Conservation (phyloP, 495 filamentous ascomycete species). For the Hyaloscypha variabilis region DNA sequence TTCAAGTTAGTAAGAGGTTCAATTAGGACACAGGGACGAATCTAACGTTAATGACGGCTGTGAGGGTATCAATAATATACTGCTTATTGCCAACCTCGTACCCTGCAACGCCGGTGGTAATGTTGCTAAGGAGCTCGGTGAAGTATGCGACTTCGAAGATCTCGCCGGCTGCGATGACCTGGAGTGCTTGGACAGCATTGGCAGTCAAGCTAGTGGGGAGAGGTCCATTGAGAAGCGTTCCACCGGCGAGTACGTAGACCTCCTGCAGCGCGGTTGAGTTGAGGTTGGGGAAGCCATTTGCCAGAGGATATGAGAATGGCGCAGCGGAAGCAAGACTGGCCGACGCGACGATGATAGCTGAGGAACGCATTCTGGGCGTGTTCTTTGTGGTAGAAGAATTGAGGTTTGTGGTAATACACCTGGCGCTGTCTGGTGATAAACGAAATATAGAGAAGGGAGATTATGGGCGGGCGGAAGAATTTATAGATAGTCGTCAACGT, state of each 20-base stretch:
- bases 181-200: conserved; percentile 53
- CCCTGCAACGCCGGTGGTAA: conserved; percentile 58
- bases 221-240: conserved; percentile 59
- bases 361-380: neutral
- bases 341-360: neutral
- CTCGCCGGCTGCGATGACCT: conserved; percentile 67
- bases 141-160: conserved; percentile 69
- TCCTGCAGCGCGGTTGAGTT: conserved; percentile 44
- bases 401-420: no score
- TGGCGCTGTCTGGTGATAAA: no score
- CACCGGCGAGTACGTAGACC: conserved; percentile 57
- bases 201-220: conserved; percentile 52
- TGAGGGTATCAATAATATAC: conserved; percentile 23
- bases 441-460: no score
- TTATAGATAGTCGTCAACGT: no score
- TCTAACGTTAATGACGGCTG: conserved; percentile 12
- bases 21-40: no score
- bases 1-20: neutral
- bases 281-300: conserved; percentile 61
- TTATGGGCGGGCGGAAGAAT: no score
- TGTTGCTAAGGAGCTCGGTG: conserved; percentile 59
- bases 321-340: conserved; percentile 7
- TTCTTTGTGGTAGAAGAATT: no score
- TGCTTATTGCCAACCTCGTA: conserved; percentile 41
- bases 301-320: conserved; percentile 31